phyloP scores from a whole-genome alignment of 2,329 filamentous ascomycete species.

The Aspergillus ustus region DNA sequence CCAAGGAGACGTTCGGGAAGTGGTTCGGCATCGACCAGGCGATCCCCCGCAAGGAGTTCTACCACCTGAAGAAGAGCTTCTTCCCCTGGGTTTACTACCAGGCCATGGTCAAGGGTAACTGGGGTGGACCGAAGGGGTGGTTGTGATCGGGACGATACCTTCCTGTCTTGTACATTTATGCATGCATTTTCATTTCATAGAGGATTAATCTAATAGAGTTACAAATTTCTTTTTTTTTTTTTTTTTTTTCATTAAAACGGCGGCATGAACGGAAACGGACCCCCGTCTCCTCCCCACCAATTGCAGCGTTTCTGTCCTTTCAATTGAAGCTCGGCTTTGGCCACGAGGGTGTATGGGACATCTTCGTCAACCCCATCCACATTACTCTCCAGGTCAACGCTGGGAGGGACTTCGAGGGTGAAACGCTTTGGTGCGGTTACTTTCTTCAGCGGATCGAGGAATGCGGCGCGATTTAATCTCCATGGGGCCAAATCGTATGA shows the following conservation, averaged over 20 bases:
- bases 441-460: background rate
- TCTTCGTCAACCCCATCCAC: background rate
- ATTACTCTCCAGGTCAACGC: background rate
- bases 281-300: background rate
- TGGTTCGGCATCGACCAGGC: constrained; percentile 63
- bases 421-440: background rate
- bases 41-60: constrained; percentile 61
- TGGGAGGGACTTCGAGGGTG: background rate
- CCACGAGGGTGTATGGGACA: background rate
- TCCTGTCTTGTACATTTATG: background rate
- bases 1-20: constrained; percentile 65
- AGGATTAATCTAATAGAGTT: background rate
- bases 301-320: background rate
- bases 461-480: too few species aligned
- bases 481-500: background rate
- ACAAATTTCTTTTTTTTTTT: background rate
- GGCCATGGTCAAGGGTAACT: constrained; percentile 65
- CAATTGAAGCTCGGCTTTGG: background rate
- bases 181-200: background rate
- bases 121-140: constrained; percentile 65
- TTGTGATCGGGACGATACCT: background rate
- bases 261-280: background rate
- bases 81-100: constrained; percentile 70
- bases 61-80: constrained; percentile 68
- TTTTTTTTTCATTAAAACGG: background rate